phyloP scores from a whole-genome alignment of 306 rosid genomes.

The Dryas drummondii region DNA sequence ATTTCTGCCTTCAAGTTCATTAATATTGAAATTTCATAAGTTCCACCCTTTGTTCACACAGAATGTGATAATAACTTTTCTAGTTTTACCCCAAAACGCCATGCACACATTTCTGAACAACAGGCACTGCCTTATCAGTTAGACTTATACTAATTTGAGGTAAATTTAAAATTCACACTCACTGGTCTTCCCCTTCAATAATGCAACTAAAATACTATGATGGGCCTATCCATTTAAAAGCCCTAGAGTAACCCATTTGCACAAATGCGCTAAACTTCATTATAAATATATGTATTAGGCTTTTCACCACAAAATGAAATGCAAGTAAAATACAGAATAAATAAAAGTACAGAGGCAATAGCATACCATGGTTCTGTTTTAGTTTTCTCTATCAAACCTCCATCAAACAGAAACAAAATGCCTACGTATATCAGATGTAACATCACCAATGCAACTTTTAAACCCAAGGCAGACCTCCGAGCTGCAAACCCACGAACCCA shows the following conservation, averaged over 20 bases:
- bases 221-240: background rate
- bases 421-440: conserved; percentile 66
- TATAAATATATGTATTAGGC: background rate
- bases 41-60: background rate
- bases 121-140: background rate
- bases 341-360: background rate
- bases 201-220: background rate
- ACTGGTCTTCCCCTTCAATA: background rate
- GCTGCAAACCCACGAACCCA: conserved; percentile 43
- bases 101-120: background rate
- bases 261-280: background rate
- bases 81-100: background rate
- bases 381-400: conserved; percentile 62
- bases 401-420: conserved; percentile 72
- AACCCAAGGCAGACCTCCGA: conserved; percentile 75
- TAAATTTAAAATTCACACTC: background rate
- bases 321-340: conserved; percentile 2
- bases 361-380: conserved; percentile 78
- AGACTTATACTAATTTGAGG: background rate
- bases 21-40: background rate
- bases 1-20: background rate
- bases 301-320: background rate
- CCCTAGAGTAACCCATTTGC: conserved; percentile 1
- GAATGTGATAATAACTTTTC: background rate
- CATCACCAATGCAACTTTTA: conserved; percentile 69